Conservation (phyloP, 2,329 filamentous ascomycete species). For the Teratosphaeria gauchensis region DNA sequence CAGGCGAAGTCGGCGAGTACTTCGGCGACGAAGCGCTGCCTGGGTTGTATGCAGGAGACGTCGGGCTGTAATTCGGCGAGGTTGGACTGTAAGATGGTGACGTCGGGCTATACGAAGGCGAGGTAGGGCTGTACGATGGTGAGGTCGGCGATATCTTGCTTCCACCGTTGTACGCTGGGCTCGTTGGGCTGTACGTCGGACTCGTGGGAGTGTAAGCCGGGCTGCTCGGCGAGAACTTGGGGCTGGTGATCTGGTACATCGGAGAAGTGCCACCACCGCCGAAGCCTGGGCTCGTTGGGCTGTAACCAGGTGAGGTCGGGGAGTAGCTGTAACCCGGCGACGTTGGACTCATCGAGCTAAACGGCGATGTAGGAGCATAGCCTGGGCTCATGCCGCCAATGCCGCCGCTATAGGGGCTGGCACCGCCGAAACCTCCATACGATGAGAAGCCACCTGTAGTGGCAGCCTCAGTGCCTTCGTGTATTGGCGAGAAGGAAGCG, state of each 20-base stretch:
- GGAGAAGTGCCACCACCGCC: conserved; percentile 42
- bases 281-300: conserved; percentile 38
- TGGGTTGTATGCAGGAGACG: conserved; percentile 34
- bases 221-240: conserved; percentile 44
- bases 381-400: conserved; percentile 26
- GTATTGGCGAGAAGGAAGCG: conserved; percentile 64
- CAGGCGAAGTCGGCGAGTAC: conserved; percentile 40
- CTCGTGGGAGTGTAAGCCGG: conserved; percentile 39
- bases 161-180: conserved; percentile 37
- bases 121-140: conserved; percentile 37
- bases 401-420: conserved; percentile 58
- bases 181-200: conserved; percentile 38
- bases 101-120: conserved; percentile 64
- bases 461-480: conserved; percentile 50
- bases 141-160: conserved; percentile 24
- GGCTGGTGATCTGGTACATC: conserved; percentile 42
- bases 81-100: conserved; percentile 54
- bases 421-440: conserved; percentile 52
- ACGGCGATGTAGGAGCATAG: conserved; percentile 32
- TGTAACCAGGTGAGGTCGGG: conserved; percentile 22
- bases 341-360: conserved; percentile 58
- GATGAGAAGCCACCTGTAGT: conserved; percentile 48
- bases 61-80: conserved; percentile 64
- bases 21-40: conserved; percentile 41
- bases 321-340: conserved; percentile 46